Evolutionary conservation across 2,329 filamentous ascomycete species (phyloP).

Genomic region (Venturia effusa): DNA sequence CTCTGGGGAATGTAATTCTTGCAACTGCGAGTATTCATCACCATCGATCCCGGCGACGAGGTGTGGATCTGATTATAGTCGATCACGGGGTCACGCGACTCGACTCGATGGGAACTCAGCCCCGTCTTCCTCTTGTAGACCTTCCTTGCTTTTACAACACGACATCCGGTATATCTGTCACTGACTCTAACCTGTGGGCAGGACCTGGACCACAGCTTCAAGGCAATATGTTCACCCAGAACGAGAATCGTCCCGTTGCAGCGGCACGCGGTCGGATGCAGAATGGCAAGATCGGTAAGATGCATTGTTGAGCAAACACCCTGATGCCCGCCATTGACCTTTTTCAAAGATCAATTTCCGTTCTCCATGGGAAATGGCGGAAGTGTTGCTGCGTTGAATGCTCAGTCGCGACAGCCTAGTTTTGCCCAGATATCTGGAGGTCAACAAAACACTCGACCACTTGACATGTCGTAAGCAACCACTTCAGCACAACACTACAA

Average conservation of each 20-base stretch:
- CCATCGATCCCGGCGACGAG: too few species aligned
- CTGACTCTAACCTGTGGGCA: background rate
- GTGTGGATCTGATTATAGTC: background rate
- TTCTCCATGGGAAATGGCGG: slow-evolving; percentile 11
- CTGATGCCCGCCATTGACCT: background rate
- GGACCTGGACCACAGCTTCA: slow-evolving; percentile 2
- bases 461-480: slow-evolving; percentile 46
- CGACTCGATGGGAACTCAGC: background rate
- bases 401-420: slow-evolving; percentile 25
- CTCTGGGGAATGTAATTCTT: background rate
- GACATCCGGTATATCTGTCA: background rate
- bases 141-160: background rate
- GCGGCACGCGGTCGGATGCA: slow-evolving; percentile 39
- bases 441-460: slow-evolving; percentile 38
- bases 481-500: background rate
- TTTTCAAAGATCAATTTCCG: background rate
- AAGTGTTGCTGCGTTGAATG: slow-evolving; percentile 1
- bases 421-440: slow-evolving; percentile 47
- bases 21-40: background rate
- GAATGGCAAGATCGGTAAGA: slow-evolving; percentile 44
- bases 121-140: background rate
- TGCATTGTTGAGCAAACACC: background rate
- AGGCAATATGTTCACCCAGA: slow-evolving; percentile 33
- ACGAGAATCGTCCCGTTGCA: slow-evolving; percentile 36
- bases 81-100: background rate